Evolutionary conservation across 1,284 basidiomycete species (phyloP), one percentile per base, ranked within the genome.

Genomic region (Sutorius eximius): DNA sequence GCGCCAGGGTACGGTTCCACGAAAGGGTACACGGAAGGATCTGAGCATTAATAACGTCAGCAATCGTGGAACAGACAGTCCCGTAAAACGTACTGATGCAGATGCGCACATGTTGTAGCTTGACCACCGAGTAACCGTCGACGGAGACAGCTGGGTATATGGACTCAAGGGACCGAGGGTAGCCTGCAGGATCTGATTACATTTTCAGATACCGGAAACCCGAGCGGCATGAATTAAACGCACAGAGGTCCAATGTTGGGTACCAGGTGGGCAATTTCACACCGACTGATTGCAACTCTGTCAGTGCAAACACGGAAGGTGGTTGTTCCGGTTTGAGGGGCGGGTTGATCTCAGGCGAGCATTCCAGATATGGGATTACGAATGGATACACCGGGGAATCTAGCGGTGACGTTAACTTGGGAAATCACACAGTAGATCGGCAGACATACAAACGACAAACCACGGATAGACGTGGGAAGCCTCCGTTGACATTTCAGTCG

Each of bases 131-230:
- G 45, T 1, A 9, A 48, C 58, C 45, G 6, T 57, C 51, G 9
- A 57, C 22, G 10, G 43, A 54, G 32, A 53, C 12, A 13, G 57
- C 29, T 2, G 65, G 66, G 52, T 71, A 73, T 49, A 73, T 56
- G 33, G 40, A 57, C 20, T 59, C 52, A 24, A 72, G 68, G 44
- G 59, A 70, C 60, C 52, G 48, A 3, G 69, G 71, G 44, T 73
- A 71, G 34, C 55, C 46, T 18, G 58, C 54, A 11, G 65, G 42
- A 27, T 69, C 65, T 70, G 29, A 32, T 44, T 9, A 29, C 2
- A 30, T 50, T 53, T 32, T 16, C 18, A 55, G 20, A 29, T 49
- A 27, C n/a, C 20, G 51, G 36, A 49, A 37, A 13, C 32, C 20
- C 11, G 22, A 29, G 8, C 10, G 34, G 18, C 3, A 22, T 34